Conservation (phyloP, 768 basidiomycete species). For the Suillus subluteus region DNA sequence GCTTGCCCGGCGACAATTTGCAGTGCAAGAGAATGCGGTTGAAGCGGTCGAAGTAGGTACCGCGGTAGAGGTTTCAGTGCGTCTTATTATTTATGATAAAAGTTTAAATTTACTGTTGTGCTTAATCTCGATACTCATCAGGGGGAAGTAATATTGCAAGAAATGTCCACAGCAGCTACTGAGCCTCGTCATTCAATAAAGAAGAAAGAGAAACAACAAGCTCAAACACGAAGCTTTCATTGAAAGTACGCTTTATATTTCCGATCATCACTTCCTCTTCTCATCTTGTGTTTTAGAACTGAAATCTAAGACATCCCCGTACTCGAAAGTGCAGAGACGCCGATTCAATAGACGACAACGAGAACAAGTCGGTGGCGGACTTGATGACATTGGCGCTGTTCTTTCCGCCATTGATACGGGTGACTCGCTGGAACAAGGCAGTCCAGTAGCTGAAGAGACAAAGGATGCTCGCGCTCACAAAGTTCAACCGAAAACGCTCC, state of each 20-base stretch:
- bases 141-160: slow-evolving; percentile 5
- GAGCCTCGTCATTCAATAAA: slow-evolving; percentile 34
- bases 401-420: slow-evolving; percentile 55
- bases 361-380: slow-evolving; percentile 56
- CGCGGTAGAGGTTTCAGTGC: slow-evolving; percentile 45
- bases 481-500: slow-evolving; percentile 42
- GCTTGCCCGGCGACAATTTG: slow-evolving; percentile 50
- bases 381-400: slow-evolving; percentile 55
- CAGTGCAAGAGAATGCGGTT: slow-evolving; percentile 51
- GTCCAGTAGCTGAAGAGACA: slow-evolving; percentile 20
- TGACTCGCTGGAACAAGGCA: slow-evolving; percentile 24
- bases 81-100: slow-evolving; percentile 14
- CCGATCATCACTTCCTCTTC: not conserved
- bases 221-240: slow-evolving; percentile 71
- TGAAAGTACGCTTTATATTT: slow-evolving; percentile 48
- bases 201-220: slow-evolving; percentile 72
- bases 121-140: not conserved
- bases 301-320: slow-evolving; percentile 51
- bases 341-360: slow-evolving; percentile 72
- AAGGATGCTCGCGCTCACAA: slow-evolving; percentile 21
- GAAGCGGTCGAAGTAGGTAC: slow-evolving; percentile 52
- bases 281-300: slow-evolving; percentile 41
- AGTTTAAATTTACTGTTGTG: not conserved
- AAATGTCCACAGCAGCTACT: slow-evolving; percentile 42
- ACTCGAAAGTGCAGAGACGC: slow-evolving; percentile 74